These are phyloP conservation scores for Rhododendron kiyosumense DNA, from an alignment of 148 eudicot genomes.

Conservation along the genomic window DNA sequence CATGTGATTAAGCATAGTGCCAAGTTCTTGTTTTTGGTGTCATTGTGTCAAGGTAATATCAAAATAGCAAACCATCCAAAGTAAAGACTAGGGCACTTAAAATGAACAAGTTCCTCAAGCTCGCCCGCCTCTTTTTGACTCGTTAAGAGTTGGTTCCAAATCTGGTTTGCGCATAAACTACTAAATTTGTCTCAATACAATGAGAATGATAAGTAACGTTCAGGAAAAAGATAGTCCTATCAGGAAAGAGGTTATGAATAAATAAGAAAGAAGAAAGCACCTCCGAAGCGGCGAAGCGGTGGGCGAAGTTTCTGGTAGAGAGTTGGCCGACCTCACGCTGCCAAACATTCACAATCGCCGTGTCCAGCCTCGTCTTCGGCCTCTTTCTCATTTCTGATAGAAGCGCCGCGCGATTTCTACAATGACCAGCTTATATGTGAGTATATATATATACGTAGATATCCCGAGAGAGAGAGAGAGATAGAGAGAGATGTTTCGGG, in stretches of 20 bases:
- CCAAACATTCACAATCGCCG: slow-evolving; percentile 65
- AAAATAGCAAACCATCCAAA: neutral
- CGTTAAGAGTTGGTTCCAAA: neutral
- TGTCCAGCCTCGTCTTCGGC: slow-evolving; percentile 23
- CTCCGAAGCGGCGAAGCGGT: slow-evolving; percentile 73
- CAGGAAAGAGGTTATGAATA: neutral
- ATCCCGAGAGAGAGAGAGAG: neutral
- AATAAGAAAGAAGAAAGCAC: slow-evolving; percentile 21
- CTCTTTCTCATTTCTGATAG: slow-evolving; percentile 26
- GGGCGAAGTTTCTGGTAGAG: slow-evolving; percentile 63
- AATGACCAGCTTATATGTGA: neutral
- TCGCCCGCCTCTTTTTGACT: neutral
- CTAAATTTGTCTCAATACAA: neutral
- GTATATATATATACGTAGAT: neutral
- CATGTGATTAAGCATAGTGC: neutral
- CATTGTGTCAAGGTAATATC: neutral
- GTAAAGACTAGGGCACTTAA: neutral
- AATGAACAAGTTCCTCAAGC: neutral
- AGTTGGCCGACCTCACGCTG: slow-evolving; percentile 65
- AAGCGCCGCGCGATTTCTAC: neutral
- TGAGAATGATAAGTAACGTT: no score
- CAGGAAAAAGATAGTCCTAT: neutral
- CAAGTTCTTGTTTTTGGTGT: neutral
- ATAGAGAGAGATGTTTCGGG: neutral
- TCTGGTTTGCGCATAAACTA: neutral